Conservation (phyloP, 805 yeast species). For the Candida namnaoensis region DNA sequence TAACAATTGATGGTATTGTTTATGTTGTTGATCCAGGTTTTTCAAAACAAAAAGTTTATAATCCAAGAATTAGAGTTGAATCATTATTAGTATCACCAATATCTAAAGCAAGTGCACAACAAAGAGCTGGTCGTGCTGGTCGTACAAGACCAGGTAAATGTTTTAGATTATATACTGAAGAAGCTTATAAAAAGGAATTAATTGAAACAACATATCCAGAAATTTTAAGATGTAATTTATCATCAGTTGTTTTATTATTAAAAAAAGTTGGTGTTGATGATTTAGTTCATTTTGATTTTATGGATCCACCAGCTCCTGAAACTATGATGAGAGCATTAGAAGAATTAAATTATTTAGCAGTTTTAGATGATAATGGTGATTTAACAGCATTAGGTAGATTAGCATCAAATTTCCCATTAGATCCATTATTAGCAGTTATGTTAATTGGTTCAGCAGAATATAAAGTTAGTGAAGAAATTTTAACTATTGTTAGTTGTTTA, state of each 20-base stretch:
- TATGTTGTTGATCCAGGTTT: conserved; percentile 98
- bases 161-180: conserved; percentile 93
- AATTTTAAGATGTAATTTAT: conserved; percentile 81
- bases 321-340: conserved; percentile 99
- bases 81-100: conserved; percentile 91
- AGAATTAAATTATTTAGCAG: conserved; percentile 83
- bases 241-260: conserved; percentile 86
- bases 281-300: conserved; percentile 93
- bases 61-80: conserved; percentile 93
- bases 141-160: conserved; percentile 98
- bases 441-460: conserved; percentile 81
- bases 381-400: conserved; percentile 82
- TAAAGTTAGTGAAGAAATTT: conserved; percentile 80
- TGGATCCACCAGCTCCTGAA: conserved; percentile 99
- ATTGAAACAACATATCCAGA: conserved; percentile 96
- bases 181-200: conserved; percentile 88
- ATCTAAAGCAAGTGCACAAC: conserved; percentile 96
- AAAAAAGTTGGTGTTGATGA: conserved; percentile 94
- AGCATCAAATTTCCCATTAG: conserved; percentile 91
- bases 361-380: conserved; percentile 88
- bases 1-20: conserved; percentile 95
- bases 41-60: conserved; percentile 92
- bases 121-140: conserved; percentile 99
- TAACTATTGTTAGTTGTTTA: conserved; percentile 81
- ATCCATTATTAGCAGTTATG: conserved; percentile 92